Conservation (phyloP, 1,284 basidiomycete genomes). For the Jaminaea rosea region DNA sequence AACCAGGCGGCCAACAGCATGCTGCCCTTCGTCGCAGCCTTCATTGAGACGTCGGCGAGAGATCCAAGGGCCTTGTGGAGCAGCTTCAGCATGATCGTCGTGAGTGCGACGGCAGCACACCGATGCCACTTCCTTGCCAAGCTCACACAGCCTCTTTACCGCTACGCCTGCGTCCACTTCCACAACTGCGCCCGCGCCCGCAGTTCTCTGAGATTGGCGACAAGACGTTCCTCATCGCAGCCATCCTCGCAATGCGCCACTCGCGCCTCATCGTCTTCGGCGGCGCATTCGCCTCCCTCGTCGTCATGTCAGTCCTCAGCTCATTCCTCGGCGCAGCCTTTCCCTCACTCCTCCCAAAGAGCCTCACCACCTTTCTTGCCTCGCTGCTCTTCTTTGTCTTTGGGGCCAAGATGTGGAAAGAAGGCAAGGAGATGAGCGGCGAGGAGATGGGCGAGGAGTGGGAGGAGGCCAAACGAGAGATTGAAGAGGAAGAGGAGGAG, state of each 20-base stretch:
- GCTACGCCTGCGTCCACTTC: neutral
- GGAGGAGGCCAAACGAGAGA: conserved; percentile 56
- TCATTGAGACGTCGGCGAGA: too few relatives aligned
- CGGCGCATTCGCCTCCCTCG: conserved; percentile 77
- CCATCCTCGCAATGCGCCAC: conserved; percentile 92
- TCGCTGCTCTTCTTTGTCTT: conserved; percentile 52
- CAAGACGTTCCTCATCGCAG: conserved; percentile 95
- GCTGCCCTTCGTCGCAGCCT: too few relatives aligned
- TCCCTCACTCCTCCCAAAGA: conserved; percentile 33
- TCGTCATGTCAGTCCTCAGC: conserved; percentile 62
- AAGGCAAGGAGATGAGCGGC: conserved; percentile 31
- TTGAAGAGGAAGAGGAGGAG: conserved; percentile 75
- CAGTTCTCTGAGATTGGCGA: conserved; percentile 60
- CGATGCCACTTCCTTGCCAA: neutral
- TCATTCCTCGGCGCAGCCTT: conserved; percentile 40
- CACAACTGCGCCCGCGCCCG: neutral
- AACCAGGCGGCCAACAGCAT: too few relatives aligned
- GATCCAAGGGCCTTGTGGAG: conserved; percentile 16
- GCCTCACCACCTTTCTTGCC: conserved; percentile 68
- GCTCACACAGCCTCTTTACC: neutral
- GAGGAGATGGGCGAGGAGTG: conserved; percentile 58
- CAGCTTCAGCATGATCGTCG: conserved; percentile 16
- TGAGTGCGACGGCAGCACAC: neutral
- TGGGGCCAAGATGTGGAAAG: conserved; percentile 31
- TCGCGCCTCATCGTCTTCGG: conserved; percentile 74